These are phyloP conservation scores for Tetrastigma voinierianum DNA, from an alignment of 164 flowering plant species.

Conservation along the genomic window DNA sequence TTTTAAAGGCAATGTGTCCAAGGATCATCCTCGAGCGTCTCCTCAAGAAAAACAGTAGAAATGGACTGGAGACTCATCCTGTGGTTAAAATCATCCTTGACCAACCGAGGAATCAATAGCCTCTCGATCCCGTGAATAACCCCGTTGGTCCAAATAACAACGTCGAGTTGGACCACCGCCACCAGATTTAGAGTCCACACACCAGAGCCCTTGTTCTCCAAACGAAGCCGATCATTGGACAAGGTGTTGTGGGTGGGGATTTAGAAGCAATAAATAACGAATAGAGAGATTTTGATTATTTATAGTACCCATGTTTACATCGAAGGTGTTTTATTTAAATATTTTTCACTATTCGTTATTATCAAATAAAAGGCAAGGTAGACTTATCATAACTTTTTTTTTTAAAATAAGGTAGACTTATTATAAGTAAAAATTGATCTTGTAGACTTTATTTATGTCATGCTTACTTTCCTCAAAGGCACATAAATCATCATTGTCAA, in stretches of 20 bases:
- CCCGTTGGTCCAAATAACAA: constrained; percentile 57
- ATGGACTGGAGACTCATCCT: constrained; percentile 39
- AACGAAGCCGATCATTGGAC: constrained; percentile 25
- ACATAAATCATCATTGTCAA: no score
- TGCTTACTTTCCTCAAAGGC: no score
- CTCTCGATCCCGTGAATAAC: constrained; percentile 56
- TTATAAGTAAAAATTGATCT: no score
- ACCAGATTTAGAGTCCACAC: constrained; percentile 35
- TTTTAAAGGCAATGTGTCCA: constrained; percentile 29
- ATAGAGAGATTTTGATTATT: no score
- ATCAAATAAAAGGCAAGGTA: no score
- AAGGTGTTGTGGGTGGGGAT: constrained; percentile 33
- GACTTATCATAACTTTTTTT: no score
- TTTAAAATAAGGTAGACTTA: no score
- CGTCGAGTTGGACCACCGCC: constrained; percentile 49
- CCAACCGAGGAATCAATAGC: constrained; percentile 45
- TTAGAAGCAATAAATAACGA: no score
- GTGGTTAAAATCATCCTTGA: constrained; percentile 45
- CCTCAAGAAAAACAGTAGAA: constrained; percentile 45
- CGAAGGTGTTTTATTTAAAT: no score
- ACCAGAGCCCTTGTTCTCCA: constrained; percentile 16
- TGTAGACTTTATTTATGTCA: no score
- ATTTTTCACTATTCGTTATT: no score
- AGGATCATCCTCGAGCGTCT: constrained; percentile 50
- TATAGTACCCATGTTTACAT: no score